Conservation (phyloP, 192 early-diverging fungal genomes). For the Backusella australiensis region DNA sequence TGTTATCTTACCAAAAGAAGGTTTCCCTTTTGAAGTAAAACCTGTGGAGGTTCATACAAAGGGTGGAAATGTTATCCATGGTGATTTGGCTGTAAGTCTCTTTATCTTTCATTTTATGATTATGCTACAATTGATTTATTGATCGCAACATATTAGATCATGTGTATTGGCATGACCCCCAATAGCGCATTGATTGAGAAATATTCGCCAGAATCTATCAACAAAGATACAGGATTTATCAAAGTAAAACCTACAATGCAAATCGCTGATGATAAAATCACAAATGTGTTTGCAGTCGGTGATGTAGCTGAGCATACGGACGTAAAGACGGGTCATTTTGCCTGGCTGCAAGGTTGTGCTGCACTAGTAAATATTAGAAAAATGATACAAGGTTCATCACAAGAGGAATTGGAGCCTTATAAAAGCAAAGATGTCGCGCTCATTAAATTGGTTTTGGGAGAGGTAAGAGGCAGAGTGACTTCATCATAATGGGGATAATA, state of each 20-base stretch:
- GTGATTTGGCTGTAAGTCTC: conserved; percentile 40
- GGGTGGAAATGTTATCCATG: conserved; percentile 40
- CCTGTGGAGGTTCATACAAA: conserved; percentile 41
- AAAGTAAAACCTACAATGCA: conserved; percentile 67
- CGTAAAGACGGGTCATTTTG: conserved; percentile 38
- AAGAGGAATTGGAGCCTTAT: conserved; percentile 9
- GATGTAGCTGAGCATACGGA: conserved; percentile 57
- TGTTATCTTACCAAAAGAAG: conserved; percentile 61
- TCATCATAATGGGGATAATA: background rate
- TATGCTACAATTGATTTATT: background rate
- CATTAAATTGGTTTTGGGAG: conserved; percentile 18
- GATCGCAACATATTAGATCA: conserved; percentile 47
- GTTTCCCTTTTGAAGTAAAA: conserved; percentile 47
- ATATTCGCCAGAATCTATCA: conserved; percentile 51
- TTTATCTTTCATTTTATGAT: background rate
- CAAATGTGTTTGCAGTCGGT: conserved; percentile 73
- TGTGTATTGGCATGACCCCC: conserved; percentile 70
- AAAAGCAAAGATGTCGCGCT: conserved; percentile 21
- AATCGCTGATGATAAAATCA: conserved; percentile 46
- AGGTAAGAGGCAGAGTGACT: conserved; percentile 2
- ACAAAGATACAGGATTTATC: conserved; percentile 57
- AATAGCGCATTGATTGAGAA: conserved; percentile 61
- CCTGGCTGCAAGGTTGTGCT: conserved; percentile 20
- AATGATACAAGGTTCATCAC: conserved; percentile 1
- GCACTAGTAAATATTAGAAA: conserved; percentile 17